phyloP scores from a whole-genome alignment of 306 rosid species.

The Vigna trinervia region DNA sequence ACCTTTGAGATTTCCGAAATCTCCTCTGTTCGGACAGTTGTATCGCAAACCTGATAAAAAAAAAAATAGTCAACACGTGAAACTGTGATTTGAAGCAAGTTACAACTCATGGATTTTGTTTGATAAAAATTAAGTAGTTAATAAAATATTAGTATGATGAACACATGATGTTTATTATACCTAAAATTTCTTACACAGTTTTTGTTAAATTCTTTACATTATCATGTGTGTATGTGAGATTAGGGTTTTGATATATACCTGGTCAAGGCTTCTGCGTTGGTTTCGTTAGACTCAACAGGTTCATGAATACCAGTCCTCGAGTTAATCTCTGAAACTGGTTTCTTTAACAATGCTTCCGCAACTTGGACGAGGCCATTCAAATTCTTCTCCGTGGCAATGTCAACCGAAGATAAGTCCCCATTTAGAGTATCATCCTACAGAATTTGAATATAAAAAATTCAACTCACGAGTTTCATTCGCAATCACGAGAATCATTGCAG shows the following conservation, averaged over 20 bases:
- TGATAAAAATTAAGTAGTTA: no score
- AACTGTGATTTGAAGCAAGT: no score
- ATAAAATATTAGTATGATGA: no score
- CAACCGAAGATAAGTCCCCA: constrained; percentile 55
- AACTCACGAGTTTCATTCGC: neutral
- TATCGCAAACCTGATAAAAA: constrained; percentile 56
- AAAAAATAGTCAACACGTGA: no score
- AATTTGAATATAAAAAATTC: neutral
- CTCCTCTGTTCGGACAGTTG: constrained; percentile 58
- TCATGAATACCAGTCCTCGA: constrained; percentile 53
- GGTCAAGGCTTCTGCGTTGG: constrained; percentile 62
- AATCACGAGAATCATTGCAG: neutral
- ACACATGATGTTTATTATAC: no score
- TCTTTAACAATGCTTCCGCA: constrained; percentile 60
- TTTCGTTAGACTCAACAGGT: constrained; percentile 21
- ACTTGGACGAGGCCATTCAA: constrained; percentile 54
- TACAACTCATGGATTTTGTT: no score
- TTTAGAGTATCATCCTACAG: constrained; percentile 61
- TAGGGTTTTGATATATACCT: constrained; percentile 43
- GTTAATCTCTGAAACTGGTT: constrained; percentile 64
- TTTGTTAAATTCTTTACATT: no score
- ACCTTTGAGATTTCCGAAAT: constrained; percentile 39
- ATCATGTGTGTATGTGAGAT: no score
- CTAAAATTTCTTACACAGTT: no score
- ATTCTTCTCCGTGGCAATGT: constrained; percentile 60